Evolutionary conservation across 768 basidiomycete genomes (phyloP).

Genomic region (Postia placenta): DNA sequence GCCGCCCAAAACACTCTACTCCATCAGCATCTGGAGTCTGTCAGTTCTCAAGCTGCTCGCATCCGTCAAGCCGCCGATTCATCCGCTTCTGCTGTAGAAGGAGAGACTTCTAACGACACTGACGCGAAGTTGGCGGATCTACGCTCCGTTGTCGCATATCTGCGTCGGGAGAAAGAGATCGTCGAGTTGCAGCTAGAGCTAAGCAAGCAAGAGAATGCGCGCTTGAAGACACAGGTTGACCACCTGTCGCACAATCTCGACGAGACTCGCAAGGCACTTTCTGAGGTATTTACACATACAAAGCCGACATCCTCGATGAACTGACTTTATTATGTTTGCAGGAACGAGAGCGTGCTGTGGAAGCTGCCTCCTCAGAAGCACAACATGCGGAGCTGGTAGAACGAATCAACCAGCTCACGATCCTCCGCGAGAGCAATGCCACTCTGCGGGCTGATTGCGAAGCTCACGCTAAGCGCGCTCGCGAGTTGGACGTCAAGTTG

Average conservation of each 20-base stretch:
- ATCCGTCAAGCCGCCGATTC: conserved; percentile 68
- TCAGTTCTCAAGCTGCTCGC: conserved; percentile 76
- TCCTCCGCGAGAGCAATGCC: conserved; percentile 83
- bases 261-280: conserved; percentile 62
- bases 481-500: conserved; percentile 61
- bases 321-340: conserved; percentile 21
- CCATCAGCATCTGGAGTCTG: conserved; percentile 79
- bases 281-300: conserved; percentile 63
- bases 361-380: conserved; percentile 62
- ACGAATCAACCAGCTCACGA: conserved; percentile 80
- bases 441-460: conserved; percentile 78
- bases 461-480: conserved; percentile 58
- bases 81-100: conserved; percentile 36
- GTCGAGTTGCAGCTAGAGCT: conserved; percentile 84
- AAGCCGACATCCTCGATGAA: too few relatives aligned
- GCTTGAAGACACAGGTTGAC: conserved; percentile 72
- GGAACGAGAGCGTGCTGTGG: conserved; percentile 78
- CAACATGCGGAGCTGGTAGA: conserved; percentile 84
- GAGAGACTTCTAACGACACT: conserved; percentile 40
- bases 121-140: conserved; percentile 68
- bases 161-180: conserved; percentile 89
- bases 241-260: conserved; percentile 64
- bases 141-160: conserved; percentile 71
- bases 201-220: conserved; percentile 67
- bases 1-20: conserved; percentile 69